A percentile compares a stretch with the other conserved stretches of the same genome.
Conservation (phyloP, 257 asterid genomes). For the Ligustrum vulgare region DNA sequence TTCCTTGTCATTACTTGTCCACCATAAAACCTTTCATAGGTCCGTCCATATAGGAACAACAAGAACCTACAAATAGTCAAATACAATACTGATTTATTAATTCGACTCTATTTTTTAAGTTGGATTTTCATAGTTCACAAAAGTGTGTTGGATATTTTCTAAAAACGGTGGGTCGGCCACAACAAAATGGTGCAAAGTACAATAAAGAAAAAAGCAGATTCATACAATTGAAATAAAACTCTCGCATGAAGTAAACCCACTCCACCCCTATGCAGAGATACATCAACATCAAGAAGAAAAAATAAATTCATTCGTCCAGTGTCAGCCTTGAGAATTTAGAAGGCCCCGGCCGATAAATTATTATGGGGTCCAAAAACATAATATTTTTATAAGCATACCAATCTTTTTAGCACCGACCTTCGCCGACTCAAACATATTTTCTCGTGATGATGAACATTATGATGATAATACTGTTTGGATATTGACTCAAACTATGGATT, state of each 20-base stretch:
- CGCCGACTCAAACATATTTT: too few species aligned
- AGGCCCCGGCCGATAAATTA: too few species aligned
- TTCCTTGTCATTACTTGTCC: too few species aligned
- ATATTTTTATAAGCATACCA: too few species aligned
- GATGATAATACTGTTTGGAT: too few species aligned
- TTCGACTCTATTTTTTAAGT: background rate
- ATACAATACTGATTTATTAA: too few species aligned
- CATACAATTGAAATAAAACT: background rate
- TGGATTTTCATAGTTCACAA: background rate
- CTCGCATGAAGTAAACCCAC: background rate
- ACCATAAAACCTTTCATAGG: too few species aligned
- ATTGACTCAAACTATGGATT: too few species aligned
- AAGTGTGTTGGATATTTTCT: background rate
- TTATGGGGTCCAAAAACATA: too few species aligned
- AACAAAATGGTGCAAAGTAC: background rate
- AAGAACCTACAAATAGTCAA: background rate
- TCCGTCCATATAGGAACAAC: background rate
- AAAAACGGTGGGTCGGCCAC: background rate
- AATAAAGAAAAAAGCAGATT: background rate
- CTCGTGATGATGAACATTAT: too few species aligned
- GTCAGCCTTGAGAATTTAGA: too few species aligned
- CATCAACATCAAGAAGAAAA: background rate
- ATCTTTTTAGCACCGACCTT: too few species aligned
- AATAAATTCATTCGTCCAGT: background rate
- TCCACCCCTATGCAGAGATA: background rate